Conservation (phyloP, 345 rosid species). For the Lenwebbia sp. region DNA sequence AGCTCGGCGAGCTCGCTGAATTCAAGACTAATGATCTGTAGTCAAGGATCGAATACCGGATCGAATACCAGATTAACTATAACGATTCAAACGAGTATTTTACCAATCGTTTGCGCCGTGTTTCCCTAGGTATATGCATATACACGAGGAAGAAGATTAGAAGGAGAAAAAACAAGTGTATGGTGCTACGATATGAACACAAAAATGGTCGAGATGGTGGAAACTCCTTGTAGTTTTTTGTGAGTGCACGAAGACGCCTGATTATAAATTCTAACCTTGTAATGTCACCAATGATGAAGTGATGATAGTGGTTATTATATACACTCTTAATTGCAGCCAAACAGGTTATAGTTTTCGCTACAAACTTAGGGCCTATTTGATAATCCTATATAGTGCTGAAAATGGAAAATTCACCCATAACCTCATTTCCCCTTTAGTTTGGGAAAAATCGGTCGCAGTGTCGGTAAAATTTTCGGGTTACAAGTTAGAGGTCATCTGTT, state of each 20-base stretch:
- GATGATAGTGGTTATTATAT: background rate
- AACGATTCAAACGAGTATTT: no score
- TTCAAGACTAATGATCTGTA: slow-evolving; percentile 4
- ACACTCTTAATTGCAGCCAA: background rate
- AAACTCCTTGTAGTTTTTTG: background rate
- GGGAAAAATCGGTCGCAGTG: no score
- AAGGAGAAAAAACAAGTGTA: no score
- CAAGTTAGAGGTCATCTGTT: background rate
- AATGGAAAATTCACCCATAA: background rate
- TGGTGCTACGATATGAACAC: background rate
- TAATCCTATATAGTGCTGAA: background rate
- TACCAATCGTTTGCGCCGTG: no score
- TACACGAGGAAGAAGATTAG: no score
- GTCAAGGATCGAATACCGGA: background rate
- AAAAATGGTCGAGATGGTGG: no score
- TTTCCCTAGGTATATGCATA: background rate
- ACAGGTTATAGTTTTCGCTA: background rate
- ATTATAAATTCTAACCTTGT: background rate
- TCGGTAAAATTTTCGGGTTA: background rate
- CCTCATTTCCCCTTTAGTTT: background rate
- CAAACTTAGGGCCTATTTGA: background rate
- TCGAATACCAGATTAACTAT: no score
- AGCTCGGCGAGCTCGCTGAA: slow-evolving; percentile 40
- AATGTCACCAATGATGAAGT: background rate
- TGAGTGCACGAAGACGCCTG: rapidly evolving